Conservation (phyloP, 257 asterid species). For the Handroanthus guayacan region DNA sequence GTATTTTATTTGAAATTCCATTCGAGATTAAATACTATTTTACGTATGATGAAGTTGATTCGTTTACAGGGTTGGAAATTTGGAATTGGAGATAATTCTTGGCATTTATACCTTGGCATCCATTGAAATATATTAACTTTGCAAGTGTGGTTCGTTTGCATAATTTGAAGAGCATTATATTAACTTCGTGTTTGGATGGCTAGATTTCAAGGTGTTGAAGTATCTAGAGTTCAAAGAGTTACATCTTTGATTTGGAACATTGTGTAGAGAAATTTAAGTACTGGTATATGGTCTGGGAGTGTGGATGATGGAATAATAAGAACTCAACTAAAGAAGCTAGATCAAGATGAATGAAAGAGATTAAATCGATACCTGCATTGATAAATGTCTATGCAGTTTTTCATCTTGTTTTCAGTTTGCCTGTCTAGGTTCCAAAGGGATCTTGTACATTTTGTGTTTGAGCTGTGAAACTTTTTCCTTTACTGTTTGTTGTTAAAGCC, state of each 20-base stretch:
- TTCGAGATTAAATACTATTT: neutral
- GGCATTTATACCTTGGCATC: neutral
- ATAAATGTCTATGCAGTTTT: slow-evolving; percentile 2
- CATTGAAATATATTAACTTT: neutral
- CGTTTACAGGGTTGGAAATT: neutral
- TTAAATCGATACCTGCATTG: neutral
- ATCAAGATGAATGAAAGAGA: neutral
- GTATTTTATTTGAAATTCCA: slow-evolving; percentile 8
- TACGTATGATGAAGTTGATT: neutral
- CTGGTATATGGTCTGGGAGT: neutral
- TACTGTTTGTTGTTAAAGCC: neutral
- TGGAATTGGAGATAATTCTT: neutral
- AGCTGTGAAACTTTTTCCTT: slow-evolving; percentile 6
- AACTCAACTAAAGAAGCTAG: slow-evolving; percentile 21
- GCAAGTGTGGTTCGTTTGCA: neutral
- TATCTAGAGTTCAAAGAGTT: neutral
- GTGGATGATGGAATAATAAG: slow-evolving; percentile 25
- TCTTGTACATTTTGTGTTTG: slow-evolving; percentile 19
- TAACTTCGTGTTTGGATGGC: slow-evolving; percentile 15
- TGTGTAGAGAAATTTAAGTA: neutral
- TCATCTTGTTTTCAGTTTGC: slow-evolving; percentile 10
- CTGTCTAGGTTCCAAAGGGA: neutral
- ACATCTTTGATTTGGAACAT: neutral
- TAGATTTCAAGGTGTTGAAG: neutral
- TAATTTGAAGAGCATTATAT: neutral